Evolutionary conservation across 2,329 filamentous ascomycete species (phyloP), one percentile per base, ranked within the genome.

Genomic region (Trichoderma koningiopsis): DNA sequence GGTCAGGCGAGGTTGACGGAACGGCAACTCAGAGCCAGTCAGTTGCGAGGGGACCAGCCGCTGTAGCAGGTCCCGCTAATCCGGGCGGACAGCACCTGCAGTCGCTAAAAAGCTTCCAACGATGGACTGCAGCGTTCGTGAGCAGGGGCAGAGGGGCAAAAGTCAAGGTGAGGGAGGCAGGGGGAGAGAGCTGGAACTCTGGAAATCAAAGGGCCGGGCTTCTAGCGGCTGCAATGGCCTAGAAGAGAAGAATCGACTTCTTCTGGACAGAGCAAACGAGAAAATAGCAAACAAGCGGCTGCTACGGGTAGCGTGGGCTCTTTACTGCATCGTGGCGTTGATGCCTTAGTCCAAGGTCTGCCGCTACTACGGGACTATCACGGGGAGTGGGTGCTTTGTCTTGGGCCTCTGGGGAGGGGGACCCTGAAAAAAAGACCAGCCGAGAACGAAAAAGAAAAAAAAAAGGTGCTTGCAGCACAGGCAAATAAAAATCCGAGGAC

Each of bases 1-100:
- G 63, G 55, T 66, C 53, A 49, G 63, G 63, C 63, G 52, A 58
- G 63, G 55, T 58, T 67, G 53, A 64, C 27, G 49, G 61, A 55
- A 1, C 60, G 52, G 22, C 27, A 29, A 56, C 27, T 56, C 37
- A 52, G 22, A 37, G 40, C 40, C 40, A 43, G 40, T 24, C 47
- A 49, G 47, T 35, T 43, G 29, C 49, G 33, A 64, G 61, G 49
- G 61, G 61, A 43, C 37, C 47, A 63, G 60, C 60, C 43, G 60
- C 33, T 47, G 33, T 65, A 24, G 33, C 49, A 22, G 61, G 62
- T 66, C 63, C 63, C 52, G 63, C 63, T 58, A 57, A 59, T 52
- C 55, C 47, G 35, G 40, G 63, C 53, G 53, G 29, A 40, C 33
- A 59, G 40, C 19, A 43, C 40, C 7, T 43, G 40, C 40, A 67